Conservation (phyloP, 139 green algal species). For the Chlamydomonas incerta region DNA sequence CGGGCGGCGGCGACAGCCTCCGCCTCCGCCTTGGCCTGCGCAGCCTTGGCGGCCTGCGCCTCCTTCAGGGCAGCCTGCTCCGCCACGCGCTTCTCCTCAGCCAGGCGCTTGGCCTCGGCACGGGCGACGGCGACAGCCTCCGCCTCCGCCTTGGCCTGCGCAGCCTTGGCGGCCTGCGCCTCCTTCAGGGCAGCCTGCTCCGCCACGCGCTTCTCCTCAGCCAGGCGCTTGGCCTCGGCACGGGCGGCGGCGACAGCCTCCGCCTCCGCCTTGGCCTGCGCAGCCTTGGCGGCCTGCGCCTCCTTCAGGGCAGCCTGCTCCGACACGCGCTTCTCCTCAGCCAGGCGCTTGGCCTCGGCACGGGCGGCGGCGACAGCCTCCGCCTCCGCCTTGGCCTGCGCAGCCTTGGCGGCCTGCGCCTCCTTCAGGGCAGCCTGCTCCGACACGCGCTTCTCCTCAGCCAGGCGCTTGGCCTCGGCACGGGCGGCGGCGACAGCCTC, state of each 20-base stretch:
- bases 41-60: no score
- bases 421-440: neutral
- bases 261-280: neutral
- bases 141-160: neutral
- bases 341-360: neutral
- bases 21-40: no score
- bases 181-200: neutral
- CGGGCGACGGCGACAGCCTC: neutral
- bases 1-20: no score
- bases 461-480: neutral
- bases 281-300: no score
- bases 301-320: neutral
- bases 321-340: neutral
- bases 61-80: no score
- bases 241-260: neutral
- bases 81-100: neutral
- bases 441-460: neutral
- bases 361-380: neutral
- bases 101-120: neutral
- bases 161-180: no score
- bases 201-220: neutral
- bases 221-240: neutral
- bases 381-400: neutral
- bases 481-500: neutral
- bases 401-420: neutral